Conservation (phyloP, 1,139 yeast species). For the Nadsonia commutata region DNA sequence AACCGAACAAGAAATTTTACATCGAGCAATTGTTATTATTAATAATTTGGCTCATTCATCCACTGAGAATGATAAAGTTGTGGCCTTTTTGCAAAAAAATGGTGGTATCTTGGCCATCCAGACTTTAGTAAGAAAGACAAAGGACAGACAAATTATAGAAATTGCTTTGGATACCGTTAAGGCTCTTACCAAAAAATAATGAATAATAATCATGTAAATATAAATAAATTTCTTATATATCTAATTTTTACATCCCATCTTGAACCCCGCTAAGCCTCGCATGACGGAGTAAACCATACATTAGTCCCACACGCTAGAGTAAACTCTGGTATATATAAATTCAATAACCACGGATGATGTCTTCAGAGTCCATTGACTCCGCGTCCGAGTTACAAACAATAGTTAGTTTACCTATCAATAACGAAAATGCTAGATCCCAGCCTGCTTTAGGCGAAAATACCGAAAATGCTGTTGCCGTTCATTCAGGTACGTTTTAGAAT, state of each 20-base stretch:
- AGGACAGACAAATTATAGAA: background rate
- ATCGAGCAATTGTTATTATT: conserved; percentile 10
- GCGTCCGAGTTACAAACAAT: background rate
- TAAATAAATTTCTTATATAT: too few relatives aligned
- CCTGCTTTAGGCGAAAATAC: background rate
- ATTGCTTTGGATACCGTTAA: background rate
- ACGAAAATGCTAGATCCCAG: background rate
- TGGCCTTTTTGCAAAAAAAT: background rate
- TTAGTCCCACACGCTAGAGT: too few relatives aligned
- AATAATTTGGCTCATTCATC: conserved; percentile 2
- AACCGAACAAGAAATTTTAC: conserved; percentile 15
- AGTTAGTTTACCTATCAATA: background rate
- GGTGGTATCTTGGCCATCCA: background rate
- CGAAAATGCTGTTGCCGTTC: background rate
- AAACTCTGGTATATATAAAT: too few relatives aligned
- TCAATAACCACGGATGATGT: too few relatives aligned
- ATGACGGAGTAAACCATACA: too few relatives aligned
- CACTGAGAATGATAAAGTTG: background rate
- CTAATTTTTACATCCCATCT: too few relatives aligned
- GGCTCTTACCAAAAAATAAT: background rate
- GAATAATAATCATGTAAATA: background rate
- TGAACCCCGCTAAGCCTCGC: too few relatives aligned
- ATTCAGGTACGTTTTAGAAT: background rate
- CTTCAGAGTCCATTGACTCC: background rate
- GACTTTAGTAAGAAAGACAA: background rate